Evolutionary conservation across 2,329 filamentous ascomycete genomes (phyloP).

Genomic region (Fusarium fujikuroi): DNA sequence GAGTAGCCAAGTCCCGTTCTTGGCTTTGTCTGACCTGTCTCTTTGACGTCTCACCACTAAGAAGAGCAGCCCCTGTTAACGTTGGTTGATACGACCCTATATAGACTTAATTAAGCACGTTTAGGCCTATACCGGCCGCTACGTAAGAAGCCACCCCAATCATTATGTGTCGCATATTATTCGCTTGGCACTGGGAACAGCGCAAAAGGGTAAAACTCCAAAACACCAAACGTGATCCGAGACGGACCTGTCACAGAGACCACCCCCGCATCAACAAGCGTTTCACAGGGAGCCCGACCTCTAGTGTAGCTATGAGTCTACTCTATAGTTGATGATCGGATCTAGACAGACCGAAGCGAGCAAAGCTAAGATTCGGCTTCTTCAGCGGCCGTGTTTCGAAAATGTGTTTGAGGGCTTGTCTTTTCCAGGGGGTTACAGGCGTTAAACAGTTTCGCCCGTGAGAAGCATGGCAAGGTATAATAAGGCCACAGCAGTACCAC

Average conservation of each 20-base stretch:
- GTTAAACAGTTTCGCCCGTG: not conserved
- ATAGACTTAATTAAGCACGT: slow-evolving; percentile 11
- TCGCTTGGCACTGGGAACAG: slow-evolving; percentile 17
- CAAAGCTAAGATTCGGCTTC: slow-evolving; percentile 23
- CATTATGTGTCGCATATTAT: slow-evolving; percentile 10
- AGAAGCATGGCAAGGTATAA: slow-evolving; percentile 22
- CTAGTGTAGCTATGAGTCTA: too few relatives aligned
- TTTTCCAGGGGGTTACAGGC: slow-evolving; percentile 13
- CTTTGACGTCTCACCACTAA: slow-evolving; percentile 31
- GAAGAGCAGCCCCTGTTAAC: not conserved
- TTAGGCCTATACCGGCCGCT: slow-evolving; percentile 27
- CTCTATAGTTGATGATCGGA: slow-evolving; percentile 21
- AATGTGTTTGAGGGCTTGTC: slow-evolving; percentile 19
- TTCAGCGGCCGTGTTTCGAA: slow-evolving; percentile 40
- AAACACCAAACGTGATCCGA: slow-evolving; percentile 48
- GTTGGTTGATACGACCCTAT: slow-evolving; percentile 19
- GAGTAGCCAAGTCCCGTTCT: slow-evolving; percentile 28
- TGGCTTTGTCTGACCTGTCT: slow-evolving; percentile 32
- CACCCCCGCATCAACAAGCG: slow-evolving; percentile 31
- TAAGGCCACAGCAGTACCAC: slow-evolving; percentile 23
- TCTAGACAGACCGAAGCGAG: slow-evolving; percentile 33
- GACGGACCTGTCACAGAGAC: slow-evolving; percentile 51
- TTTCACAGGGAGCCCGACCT: slow-evolving; percentile 19
- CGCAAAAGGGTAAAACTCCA: slow-evolving; percentile 25
- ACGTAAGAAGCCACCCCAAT: slow-evolving; percentile 5